phyloP scores from a whole-genome alignment of 306 rosid species.

The Senna siamea region DNA sequence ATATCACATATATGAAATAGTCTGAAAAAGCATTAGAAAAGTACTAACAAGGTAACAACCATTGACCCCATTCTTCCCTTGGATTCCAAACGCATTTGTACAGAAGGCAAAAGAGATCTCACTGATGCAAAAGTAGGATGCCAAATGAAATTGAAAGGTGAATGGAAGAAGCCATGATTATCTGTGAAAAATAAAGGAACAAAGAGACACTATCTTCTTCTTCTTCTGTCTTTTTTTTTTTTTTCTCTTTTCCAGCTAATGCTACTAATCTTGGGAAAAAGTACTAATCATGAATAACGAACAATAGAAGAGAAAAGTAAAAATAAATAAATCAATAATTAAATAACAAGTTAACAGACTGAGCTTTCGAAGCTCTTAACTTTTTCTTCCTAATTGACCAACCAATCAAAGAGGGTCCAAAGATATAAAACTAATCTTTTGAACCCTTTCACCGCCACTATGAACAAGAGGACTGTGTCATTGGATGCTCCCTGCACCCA shows the following conservation, averaged over 20 bases:
- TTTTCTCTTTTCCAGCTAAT: background rate
- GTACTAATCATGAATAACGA: slow-evolving; percentile 43
- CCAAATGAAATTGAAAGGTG: slow-evolving; percentile 49
- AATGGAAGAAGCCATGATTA: slow-evolving; percentile 42
- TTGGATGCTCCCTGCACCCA: slow-evolving; percentile 67
- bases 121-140: slow-evolving; percentile 38
- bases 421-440: slow-evolving; percentile 67
- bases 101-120: slow-evolving; percentile 2
- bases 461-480: slow-evolving; percentile 39
- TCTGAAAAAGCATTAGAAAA: background rate
- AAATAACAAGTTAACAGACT: slow-evolving; percentile 45
- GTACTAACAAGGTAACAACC: slow-evolving; percentile 12
- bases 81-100: slow-evolving; percentile 54
- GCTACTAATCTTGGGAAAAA: background rate
- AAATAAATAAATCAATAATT: slow-evolving; percentile 6
- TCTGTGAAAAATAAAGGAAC: slow-evolving; percentile 44
- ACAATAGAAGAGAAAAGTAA: slow-evolving; percentile 18
- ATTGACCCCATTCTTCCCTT: slow-evolving; percentile 33
- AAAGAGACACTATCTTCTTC: slow-evolving; percentile 38
- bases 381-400: slow-evolving; percentile 30
- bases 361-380: slow-evolving; percentile 61
- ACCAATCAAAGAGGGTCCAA: slow-evolving; percentile 44
- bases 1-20: background rate
- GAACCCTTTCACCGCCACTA: slow-evolving; percentile 41
- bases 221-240: background rate